Conservation (phyloP, 2,329 filamentous ascomycete genomes). For the Fusarium nygamai region DNA sequence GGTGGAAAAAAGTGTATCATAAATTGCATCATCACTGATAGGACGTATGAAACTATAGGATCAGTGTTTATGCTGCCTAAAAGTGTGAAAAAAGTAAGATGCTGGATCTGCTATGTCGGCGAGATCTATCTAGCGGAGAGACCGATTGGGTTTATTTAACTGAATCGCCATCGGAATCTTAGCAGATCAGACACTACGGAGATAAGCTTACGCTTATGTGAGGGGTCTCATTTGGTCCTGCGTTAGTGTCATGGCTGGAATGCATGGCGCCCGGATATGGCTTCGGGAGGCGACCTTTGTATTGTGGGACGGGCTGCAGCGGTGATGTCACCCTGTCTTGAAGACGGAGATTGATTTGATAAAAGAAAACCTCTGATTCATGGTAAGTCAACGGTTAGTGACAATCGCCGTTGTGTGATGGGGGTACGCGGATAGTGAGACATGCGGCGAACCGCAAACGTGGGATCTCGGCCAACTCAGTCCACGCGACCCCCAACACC, state of each 20-base stretch:
- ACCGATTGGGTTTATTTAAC: not conserved
- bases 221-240: not conserved
- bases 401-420: not conserved
- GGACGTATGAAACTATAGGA: fast-evolving
- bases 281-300: not conserved
- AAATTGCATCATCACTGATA: fast-evolving
- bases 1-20: fast-evolving
- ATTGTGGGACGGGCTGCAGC: too few relatives aligned
- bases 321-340: not conserved
- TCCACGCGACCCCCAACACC: not conserved
- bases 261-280: slow-evolving; percentile 18
- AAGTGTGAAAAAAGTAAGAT: not conserved
- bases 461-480: not conserved
- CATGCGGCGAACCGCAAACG: not conserved
- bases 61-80: not conserved
- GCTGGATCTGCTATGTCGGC: not conserved
- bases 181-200: not conserved
- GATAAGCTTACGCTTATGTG: not conserved
- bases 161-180: not conserved
- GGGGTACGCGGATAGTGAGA: not conserved
- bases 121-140: not conserved
- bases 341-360: not conserved
- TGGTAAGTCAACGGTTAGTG: not conserved
- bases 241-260: not conserved
- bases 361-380: not conserved